Evolutionary conservation across 441 rosid species (phyloP).

Genomic region (Theobroma grandiflorum): DNA sequence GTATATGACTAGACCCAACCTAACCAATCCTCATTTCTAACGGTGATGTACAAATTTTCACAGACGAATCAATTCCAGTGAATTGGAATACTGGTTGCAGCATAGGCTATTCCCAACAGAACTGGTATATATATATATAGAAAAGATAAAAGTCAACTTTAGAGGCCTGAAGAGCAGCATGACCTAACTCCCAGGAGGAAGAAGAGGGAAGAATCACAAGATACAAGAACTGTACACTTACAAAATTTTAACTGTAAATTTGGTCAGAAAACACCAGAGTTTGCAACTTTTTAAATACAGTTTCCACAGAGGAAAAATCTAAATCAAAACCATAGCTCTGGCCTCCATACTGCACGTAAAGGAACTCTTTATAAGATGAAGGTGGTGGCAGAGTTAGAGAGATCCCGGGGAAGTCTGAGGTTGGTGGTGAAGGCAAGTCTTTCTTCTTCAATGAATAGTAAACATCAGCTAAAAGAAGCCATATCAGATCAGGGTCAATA

Average conservation of each 20-base stretch:
- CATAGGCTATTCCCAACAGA: background rate
- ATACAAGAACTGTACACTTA: background rate
- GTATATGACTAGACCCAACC: no score
- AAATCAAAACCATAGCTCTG: slow-evolving; percentile 78
- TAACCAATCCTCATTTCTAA: no score
- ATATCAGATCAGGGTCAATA: slow-evolving; percentile 86
- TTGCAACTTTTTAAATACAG: slow-evolving; percentile 63
- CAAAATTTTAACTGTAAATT: slow-evolving; percentile 37
- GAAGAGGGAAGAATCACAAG: background rate
- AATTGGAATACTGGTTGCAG: background rate
- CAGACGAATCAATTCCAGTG: background rate
- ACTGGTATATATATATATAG: no score
- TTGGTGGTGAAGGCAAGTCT: slow-evolving; percentile 59
- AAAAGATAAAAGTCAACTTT: no score
- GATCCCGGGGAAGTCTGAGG: slow-evolving; percentile 54
- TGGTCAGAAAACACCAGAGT: slow-evolving; percentile 50
- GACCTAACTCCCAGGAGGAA: no score
- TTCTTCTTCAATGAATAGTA: slow-evolving; percentile 69
- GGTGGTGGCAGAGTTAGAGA: slow-evolving; percentile 59
- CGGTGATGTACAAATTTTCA: no score
- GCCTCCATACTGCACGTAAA: slow-evolving; percentile 81
- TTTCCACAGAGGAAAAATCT: slow-evolving; percentile 64
- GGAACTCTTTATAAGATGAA: slow-evolving; percentile 55
- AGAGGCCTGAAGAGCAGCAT: no score
- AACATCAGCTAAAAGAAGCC: slow-evolving; percentile 91